Base-by-base conservation (phyloP, 1,284 basidiomycete genomes). In the Chiua sp. region DNA sequence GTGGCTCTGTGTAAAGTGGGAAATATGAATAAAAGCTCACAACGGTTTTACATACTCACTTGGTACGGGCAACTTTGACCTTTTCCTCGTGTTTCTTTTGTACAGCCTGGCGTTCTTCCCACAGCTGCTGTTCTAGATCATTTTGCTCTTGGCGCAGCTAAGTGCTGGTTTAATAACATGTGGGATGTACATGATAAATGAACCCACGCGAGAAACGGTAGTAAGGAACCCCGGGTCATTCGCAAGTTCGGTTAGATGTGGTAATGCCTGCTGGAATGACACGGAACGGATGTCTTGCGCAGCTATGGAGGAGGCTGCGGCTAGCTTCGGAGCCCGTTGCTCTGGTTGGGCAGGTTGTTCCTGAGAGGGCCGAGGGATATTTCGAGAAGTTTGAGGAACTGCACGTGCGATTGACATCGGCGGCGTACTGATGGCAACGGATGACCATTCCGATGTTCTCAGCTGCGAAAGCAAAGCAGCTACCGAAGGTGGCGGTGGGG, bases 391-490 rank as follows among this genome's bases (percentile, higher is more conserved):
- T 37, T 56, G 52, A 55, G 51, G 68, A 23, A 49, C 47, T 15
- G 54, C 37, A 53, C 33, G 52, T 42, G 57, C n/a, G 48, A 54
- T 49, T 51, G 60, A 59, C 49, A 52, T 55, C 26, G 58, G 48
- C 30, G 70, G 57, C 47, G 57, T 65, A 56, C 53, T 51, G 56
- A 35, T 55, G 30, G 63, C 48, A 53, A 55, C 59, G 47, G 63
- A 65, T 39, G 60, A 26, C 60, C 59, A 60, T 42, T 58, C 56
- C 3, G 75, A 60, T 11, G 79, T 63, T 59, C 82, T 82, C 56
- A 91, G 70, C 67, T 89, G 88, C 35, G 88, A 88, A 54, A 91
- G 80, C n/a, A 91, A 74, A 46, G 82, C 79, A 35, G 89, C 87
- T 26, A 91, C 88, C 7, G 81, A 80, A 28, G 76, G 51, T 13